Base-by-base conservation (phyloP, 768 basidiomycete genomes). In the Lyophyllum atratum region DNA sequence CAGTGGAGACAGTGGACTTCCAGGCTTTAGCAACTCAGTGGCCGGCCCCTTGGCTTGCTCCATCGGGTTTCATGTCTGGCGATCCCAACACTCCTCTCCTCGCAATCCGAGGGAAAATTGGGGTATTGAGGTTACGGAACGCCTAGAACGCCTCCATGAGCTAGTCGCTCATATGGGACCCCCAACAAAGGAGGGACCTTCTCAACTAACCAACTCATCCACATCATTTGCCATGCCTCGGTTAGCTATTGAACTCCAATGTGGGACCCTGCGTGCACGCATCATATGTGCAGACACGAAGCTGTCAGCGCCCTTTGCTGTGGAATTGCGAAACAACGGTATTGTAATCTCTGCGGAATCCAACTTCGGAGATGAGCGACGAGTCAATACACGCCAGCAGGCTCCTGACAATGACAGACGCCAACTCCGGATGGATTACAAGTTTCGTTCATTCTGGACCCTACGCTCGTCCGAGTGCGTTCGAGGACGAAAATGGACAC, bases 21-120 rank as follows among this genome's bases (percentile, higher is more conserved):
- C 70, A 78, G 47, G 66, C 73, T 1, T 68, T 88, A 22, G 68
- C 77, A 21, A 79, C 79, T 2, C 84, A 85, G 66, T 91, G 87
- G 87, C 85, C 86, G 9, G 68, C 78, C 40, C 81, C 80, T n/a
- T 81, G 81, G 74, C 69, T 87, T 28, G 70, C 70, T 29, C 68
- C 77, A 2, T 73, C 80, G 21, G 72, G 79, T 0, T 83, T 86
- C 62, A 66, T 86, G 43, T 59, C 71, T 12, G 83, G 81, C 22
- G 86, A 87, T 63, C 80, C 85, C 9, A 86, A 85, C 64, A 75
- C 80, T 10, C 78, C 89, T 11, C 73, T 86, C 12, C 46, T 89
- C 19, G 80, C 80, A 25, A 63, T 85, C 21, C 77, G 75, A 34
- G 59, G 78, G 40, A 75, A 68, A 25, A 55, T 85, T 12, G 76